These are phyloP conservation scores for Trichoderma parareesei DNA, from an alignment of 495 filamentous ascomycete genomes.

Conservation along the genomic window DNA sequence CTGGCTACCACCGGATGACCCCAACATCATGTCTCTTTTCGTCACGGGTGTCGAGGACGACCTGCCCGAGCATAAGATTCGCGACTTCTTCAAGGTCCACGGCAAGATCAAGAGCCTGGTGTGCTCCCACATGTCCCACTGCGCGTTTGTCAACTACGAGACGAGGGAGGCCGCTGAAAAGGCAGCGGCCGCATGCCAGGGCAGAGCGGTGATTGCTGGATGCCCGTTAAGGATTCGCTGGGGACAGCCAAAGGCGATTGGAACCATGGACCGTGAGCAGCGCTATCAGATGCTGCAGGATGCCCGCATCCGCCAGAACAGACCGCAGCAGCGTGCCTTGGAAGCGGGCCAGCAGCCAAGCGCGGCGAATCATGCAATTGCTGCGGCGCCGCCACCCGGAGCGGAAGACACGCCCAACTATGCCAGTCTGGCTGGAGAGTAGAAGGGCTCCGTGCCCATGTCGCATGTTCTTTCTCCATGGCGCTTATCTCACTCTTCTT, in stretches of 20 bases:
- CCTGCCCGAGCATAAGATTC: slow-evolving; percentile 81
- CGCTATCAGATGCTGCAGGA: slow-evolving; percentile 66
- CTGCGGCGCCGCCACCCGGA: slow-evolving; percentile 82
- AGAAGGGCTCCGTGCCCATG: slow-evolving; percentile 20
- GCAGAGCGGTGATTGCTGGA: slow-evolving; percentile 72
- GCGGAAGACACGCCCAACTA: slow-evolving; percentile 64
- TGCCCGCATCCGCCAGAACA: slow-evolving; percentile 37
- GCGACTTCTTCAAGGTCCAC: slow-evolving; percentile 81
- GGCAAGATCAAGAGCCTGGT: slow-evolving; percentile 83
- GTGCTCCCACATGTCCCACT: slow-evolving; percentile 94
- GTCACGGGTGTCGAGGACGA: slow-evolving; percentile 95
- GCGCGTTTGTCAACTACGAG: slow-evolving; percentile 90
- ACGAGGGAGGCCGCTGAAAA: slow-evolving; percentile 74
- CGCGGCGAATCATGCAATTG: slow-evolving; percentile 48
- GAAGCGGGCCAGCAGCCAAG: slow-evolving; percentile 20
- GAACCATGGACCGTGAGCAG: slow-evolving; percentile 79
- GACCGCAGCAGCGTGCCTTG: slow-evolving; percentile 18
- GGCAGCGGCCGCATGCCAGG: slow-evolving; percentile 77
- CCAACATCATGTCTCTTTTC: slow-evolving; percentile 82
- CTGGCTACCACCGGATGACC: slow-evolving; percentile 73
- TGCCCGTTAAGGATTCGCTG: slow-evolving; percentile 85
- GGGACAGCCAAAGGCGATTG: slow-evolving; percentile 84
- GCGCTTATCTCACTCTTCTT: slow-evolving; percentile 28
- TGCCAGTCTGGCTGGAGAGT: slow-evolving; percentile 78
- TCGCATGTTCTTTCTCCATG: slow-evolving; percentile 16